phyloP scores from a whole-genome alignment of 768 basidiomycete species.

The Paxillus rubicundulus region DNA sequence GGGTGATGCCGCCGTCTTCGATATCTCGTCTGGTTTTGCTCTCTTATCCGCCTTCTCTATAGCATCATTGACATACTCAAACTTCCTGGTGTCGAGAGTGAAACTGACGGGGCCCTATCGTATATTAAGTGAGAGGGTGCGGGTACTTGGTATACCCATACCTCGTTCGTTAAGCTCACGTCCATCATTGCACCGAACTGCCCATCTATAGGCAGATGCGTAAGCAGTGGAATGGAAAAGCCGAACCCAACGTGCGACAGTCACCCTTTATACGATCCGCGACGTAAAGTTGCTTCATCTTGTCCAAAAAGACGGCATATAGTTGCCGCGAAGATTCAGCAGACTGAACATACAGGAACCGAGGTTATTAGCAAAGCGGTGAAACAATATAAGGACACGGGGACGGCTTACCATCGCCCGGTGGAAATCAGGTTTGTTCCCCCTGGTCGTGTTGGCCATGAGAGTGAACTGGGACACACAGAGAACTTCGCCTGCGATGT shows the following conservation, averaged over 20 bases:
- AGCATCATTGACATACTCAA: slow-evolving; percentile 49
- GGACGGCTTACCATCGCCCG: slow-evolving; percentile 72
- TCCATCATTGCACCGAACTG: slow-evolving; percentile 96
- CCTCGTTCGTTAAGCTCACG: slow-evolving; percentile 85
- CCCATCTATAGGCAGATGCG: slow-evolving; percentile 57
- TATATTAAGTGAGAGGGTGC: slow-evolving; percentile 1
- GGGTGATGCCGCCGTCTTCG: slow-evolving; percentile 2
- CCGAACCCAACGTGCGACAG: slow-evolving; percentile 11
- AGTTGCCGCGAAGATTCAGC: slow-evolving; percentile 62
- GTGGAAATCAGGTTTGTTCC: slow-evolving; percentile 91
- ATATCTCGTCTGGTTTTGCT: not conserved
- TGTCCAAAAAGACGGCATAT: slow-evolving; percentile 72
- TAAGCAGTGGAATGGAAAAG: not conserved
- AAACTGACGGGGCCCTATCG: slow-evolving; percentile 80
- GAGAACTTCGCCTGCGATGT: slow-evolving; percentile 85
- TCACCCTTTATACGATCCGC: slow-evolving; percentile 78
- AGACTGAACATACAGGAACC: slow-evolving; percentile 41
- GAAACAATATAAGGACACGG: not conserved
- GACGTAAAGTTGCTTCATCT: slow-evolving; percentile 63
- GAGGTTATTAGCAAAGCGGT: not conserved
- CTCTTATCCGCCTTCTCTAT: slow-evolving; percentile 9
- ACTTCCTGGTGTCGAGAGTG: slow-evolving; percentile 79
- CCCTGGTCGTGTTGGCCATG: slow-evolving; percentile 82
- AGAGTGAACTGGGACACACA: slow-evolving; percentile 96
- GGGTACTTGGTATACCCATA: slow-evolving; percentile 30